A percentile compares a stretch with the other conserved stretches of the same genome.
Evolutionary conservation across 176 grass and related monocot genomes (phyloP).

Genomic region (Cenchrus purpureus): DNA sequence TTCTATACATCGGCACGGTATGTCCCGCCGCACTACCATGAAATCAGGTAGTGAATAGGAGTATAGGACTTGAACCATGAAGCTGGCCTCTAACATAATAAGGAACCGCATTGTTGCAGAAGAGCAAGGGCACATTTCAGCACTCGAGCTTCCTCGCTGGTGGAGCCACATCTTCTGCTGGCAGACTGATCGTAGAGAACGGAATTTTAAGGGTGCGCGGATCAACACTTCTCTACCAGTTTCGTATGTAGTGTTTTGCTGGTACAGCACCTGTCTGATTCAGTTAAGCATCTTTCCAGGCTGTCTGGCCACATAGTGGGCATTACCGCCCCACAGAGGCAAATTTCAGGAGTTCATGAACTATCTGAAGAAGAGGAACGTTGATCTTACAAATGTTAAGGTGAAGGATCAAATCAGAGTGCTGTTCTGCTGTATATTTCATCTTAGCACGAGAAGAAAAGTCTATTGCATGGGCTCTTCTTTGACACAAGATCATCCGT

Average conservation of each 20-base stretch:
- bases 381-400: constrained; percentile 89
- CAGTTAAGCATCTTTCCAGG: constrained; percentile 47
- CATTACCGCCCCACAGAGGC: constrained; percentile 92
- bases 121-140: constrained; percentile 94
- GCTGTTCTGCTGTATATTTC: neutral
- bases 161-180: constrained; percentile 93
- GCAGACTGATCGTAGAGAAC: constrained; percentile 69
- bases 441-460: neutral
- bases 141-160: constrained; percentile 99
- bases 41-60: neutral
- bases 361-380: constrained; percentile 67
- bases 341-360: constrained; percentile 89
- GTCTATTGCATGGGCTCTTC: neutral
- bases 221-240: neutral
- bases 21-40: neutral
- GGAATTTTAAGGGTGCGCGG: constrained; percentile 64
- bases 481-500: neutral
- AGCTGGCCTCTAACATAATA: constrained; percentile 9
- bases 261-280: constrained; percentile 24
- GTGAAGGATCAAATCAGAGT: constrained; percentile 31
- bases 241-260: neutral
- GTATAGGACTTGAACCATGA: neutral
- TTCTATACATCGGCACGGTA: constrained; percentile 81
- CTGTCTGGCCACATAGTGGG: constrained; percentile 91
- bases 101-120: constrained; percentile 57